Conservation (phyloP, 1,284 basidiomycete genomes). For the Schizophyllum amplum region DNA sequence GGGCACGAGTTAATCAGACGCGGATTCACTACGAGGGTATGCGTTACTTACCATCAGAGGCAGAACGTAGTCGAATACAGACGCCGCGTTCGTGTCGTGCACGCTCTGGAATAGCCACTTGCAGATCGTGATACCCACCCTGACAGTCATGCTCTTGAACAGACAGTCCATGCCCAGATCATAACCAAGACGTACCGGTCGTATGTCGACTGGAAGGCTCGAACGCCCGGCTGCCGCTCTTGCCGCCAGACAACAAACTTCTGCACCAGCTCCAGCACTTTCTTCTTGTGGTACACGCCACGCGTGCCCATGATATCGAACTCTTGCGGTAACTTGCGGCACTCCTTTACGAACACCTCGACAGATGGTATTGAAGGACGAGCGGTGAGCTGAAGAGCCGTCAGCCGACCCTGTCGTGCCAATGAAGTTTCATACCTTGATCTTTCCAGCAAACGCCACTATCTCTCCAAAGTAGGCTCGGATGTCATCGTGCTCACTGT, state of each 20-base stretch:
- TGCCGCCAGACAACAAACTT: constrained; percentile 62
- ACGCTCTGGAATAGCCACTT: constrained; percentile 70
- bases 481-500: constrained; percentile 78
- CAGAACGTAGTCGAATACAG: constrained; percentile 73
- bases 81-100: constrained; percentile 68
- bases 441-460: constrained; percentile 64
- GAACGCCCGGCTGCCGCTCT: constrained; percentile 62
- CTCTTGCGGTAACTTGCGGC: constrained; percentile 46
- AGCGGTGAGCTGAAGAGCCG: neutral
- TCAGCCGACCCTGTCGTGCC: constrained; percentile 65
- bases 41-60: constrained; percentile 52
- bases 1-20: constrained; percentile 2
- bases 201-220: constrained; percentile 78
- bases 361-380: constrained; percentile 58
- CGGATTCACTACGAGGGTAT: constrained; percentile 4
- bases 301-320: constrained; percentile 74
- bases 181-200: no score
- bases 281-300: constrained; percentile 52
- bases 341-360: constrained; percentile 67
- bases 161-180: no score
- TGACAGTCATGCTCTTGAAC: no score
- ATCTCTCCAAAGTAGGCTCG: constrained; percentile 71
- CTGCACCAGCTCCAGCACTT: constrained; percentile 52
- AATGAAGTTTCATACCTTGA: constrained; percentile 56
- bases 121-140: constrained; percentile 60